A percentile compares a stretch with the other conserved stretches of the same genome.
phyloP scores from a whole-genome alignment of 2,329 filamentous ascomycete species.

The Dissoconium aciculare region DNA sequence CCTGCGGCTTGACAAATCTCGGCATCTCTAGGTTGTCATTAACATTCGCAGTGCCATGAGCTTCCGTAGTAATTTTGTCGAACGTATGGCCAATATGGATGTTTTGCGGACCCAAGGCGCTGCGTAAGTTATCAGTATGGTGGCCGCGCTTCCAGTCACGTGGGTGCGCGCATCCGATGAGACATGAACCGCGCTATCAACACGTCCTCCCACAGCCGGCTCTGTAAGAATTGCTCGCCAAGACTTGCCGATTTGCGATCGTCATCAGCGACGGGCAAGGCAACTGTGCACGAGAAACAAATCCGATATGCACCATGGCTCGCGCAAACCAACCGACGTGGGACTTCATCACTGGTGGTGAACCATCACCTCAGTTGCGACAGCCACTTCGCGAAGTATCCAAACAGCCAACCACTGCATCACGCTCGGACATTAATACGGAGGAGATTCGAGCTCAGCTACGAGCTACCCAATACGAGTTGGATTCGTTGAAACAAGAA shows the following conservation, averaged over 20 bases:
- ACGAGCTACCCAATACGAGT: conserved; percentile 72
- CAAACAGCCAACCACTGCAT: conserved; percentile 26
- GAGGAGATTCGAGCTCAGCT: conserved; percentile 83
- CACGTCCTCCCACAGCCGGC: background rate
- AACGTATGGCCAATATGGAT: no score
- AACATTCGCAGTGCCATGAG: no score
- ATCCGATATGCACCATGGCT: conserved; percentile 21
- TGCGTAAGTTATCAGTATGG: no score
- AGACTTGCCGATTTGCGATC: no score
- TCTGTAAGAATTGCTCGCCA: no score
- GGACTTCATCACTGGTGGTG: conserved; percentile 34
- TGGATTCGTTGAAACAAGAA: conserved; percentile 77
- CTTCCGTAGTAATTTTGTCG: no score
- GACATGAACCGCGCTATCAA: conserved; percentile 1
- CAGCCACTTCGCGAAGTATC: conserved; percentile 31
- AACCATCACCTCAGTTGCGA: conserved; percentile 18
- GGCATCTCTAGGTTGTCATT: no score
- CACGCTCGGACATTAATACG: conserved; percentile 31
- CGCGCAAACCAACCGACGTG: conserved; percentile 29
- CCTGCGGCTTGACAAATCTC: no score
- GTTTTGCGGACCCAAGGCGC: no score
- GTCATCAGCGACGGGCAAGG: no score
- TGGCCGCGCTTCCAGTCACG: no score
- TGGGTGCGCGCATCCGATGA: background rate
- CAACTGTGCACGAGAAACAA: no score